A percentile compares a stretch with the other conserved stretches of the same genome.
Evolutionary conservation across 805 yeast species (phyloP).

Genomic region (Teunomyces kruisii): DNA sequence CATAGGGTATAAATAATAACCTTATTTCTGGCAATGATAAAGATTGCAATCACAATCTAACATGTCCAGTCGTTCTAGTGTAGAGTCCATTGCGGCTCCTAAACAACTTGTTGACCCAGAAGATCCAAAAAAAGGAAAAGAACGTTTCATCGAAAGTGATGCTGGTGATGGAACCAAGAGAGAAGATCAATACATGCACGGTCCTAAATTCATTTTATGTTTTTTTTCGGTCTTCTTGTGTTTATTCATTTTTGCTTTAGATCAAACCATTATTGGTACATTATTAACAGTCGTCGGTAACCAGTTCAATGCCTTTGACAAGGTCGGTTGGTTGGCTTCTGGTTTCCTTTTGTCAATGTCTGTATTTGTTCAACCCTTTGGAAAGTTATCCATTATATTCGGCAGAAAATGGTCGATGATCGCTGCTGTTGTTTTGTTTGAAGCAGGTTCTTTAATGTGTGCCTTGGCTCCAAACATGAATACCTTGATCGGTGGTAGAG

Average conservation of each 20-base stretch:
- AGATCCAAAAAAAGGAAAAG: no score
- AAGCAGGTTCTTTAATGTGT: constrained; percentile 38
- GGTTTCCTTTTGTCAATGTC: constrained; percentile 37
- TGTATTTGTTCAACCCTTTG: constrained; percentile 36
- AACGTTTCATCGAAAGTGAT: no score
- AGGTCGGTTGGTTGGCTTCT: constrained; percentile 39
- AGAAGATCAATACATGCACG: constrained; percentile 37
- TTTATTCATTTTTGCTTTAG: constrained; percentile 36
- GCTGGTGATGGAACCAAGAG: no score
- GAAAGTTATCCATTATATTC: constrained; percentile 36
- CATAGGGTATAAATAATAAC: no score
- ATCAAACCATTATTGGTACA: constrained; percentile 39
- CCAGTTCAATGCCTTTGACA: constrained; percentile 31
- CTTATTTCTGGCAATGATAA: no score
- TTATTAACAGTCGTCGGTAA: constrained; percentile 36
- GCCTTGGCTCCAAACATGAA: constrained; percentile 37
- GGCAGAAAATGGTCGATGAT: constrained; percentile 35
- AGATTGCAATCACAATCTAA: no score
- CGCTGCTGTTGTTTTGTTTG: constrained; percentile 24
- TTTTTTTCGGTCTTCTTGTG: constrained; percentile 27
- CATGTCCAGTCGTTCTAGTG: no score
- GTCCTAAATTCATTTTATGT: constrained; percentile 24
- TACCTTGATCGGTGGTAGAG: constrained; percentile 41
- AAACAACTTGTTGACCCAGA: no score
- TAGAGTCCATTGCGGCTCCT: no score